Evolutionary conservation across 164 flowering plant genomes (phyloP), one percentile per base, ranked within the genome.

Genomic region (Aristolochia contorta): DNA sequence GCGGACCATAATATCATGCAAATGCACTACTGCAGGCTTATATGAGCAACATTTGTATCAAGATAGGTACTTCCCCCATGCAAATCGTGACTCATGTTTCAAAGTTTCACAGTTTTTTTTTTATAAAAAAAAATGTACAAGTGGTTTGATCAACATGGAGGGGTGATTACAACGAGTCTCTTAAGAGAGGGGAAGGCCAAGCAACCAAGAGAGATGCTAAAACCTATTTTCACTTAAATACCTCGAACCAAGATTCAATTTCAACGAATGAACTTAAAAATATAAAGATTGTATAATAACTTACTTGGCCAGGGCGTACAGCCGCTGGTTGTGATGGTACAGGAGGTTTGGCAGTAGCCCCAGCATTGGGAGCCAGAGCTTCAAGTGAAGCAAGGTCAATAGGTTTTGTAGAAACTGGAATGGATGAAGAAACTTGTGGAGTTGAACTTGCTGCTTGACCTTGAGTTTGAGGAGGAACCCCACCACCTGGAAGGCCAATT

Each of bases 271-370:
- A 60, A n/a, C 2, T n/a, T n/a, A 49, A n/a, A 16, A 56, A 15
- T 22, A 43, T 6, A 20, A 16, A 19, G 32, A 56, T 37, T 37
- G 16, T 23, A 6, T 30, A 46, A 41, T 54, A 45, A 63, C 27
- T 63, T 74, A 91, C 99, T 80, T 91, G 97, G 50, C 99, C 99
- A 62, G 93, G 95, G 58, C 91, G 97, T 53, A 91, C 96, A 72
- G 90, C 67, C 64, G 80, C 62, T 50, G 96, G 89, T 8, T 84
- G 78, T 32, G 91, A 72, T 65, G 77, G 56, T 59, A 68, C 74
- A 45, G 79, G 53, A 64, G 87, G 75, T 58, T 79, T 83, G 51
- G n/a, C 48, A 27, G 47, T 57, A 66, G 21, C 47, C 18, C 79
- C 86, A 10, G 82, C 49, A 57, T 68, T 75, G 62, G 56, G 64